Percentiles rank a stretch among this genome's conserved stretches.
phyloP scores from a whole-genome alignment of 177 flowering plant species.

The Vitis hybrid region DNA sequence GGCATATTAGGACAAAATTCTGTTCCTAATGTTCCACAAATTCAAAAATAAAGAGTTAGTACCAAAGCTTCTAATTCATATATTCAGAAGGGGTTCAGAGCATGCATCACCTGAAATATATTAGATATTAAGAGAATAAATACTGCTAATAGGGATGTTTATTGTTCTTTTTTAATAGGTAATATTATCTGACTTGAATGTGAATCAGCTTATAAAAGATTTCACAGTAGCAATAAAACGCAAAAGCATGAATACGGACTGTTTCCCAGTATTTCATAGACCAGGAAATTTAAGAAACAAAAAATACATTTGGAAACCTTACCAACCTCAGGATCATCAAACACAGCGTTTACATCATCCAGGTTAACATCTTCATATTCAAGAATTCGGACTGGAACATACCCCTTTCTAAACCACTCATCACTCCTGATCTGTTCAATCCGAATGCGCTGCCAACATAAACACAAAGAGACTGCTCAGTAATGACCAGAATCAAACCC shows the following conservation, averaged over 20 bases:
- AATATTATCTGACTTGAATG: background rate
- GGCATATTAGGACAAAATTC: too few relatives aligned
- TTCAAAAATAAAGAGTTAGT: too few relatives aligned
- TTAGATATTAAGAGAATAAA: too few relatives aligned
- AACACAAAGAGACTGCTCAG: background rate
- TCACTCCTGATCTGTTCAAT: slow-evolving; percentile 76
- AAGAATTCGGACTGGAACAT: slow-evolving; percentile 56
- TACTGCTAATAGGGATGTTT: too few relatives aligned
- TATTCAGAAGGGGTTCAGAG: too few relatives aligned
- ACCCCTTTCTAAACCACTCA: slow-evolving; percentile 81
- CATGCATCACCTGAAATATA: too few relatives aligned
- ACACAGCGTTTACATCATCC: slow-evolving; percentile 89
- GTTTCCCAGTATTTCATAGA: background rate
- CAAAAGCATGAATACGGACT: background rate
- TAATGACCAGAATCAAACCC: slow-evolving; percentile 2
- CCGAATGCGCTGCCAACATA: slow-evolving; percentile 67
- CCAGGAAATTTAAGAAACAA: background rate
- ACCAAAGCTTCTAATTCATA: too few relatives aligned
- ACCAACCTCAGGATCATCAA: slow-evolving; percentile 90
- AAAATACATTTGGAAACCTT: slow-evolving; percentile 17
- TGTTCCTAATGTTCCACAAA: too few relatives aligned
- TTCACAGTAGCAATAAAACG: background rate
- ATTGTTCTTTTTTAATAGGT: background rate
- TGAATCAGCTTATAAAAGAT: background rate
- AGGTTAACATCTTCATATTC: slow-evolving; percentile 90